Evolutionary conservation across 495 filamentous ascomycete genomes (phyloP).

Genomic region (Physcia stellaris): DNA sequence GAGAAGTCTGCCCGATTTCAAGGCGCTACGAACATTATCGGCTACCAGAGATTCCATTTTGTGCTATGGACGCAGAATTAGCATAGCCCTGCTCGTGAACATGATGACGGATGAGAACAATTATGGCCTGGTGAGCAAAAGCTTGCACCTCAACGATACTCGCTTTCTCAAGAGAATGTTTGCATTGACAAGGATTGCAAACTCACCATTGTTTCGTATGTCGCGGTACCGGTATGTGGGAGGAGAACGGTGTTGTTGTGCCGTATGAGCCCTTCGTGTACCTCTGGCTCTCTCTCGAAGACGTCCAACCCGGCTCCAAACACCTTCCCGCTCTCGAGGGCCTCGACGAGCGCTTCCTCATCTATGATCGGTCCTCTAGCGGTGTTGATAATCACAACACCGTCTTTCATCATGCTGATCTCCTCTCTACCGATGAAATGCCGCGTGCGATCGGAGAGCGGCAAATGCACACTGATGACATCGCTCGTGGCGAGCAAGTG

Average conservation of each 20-base stretch:
- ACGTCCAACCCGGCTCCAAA: constrained; percentile 65
- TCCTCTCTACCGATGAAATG: constrained; percentile 49
- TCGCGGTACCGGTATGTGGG: constrained; percentile 69
- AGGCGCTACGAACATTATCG: constrained; percentile 48
- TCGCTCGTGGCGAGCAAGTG: constrained; percentile 49
- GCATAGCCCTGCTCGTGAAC: not conserved
- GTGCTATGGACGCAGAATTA: constrained; percentile 23
- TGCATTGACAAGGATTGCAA: constrained; percentile 10
- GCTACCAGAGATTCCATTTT: constrained; percentile 70
- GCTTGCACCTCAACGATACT: too few relatives aligned
- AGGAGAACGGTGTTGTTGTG: constrained; percentile 60
- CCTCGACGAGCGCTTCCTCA: constrained; percentile 51
- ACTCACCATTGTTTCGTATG: constrained; percentile 32
- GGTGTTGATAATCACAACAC: constrained; percentile 53
- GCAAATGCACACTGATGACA: constrained; percentile 64
- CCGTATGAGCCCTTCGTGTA: constrained; percentile 56
- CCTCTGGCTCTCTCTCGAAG: constrained; percentile 54
- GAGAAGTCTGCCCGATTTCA: constrained; percentile 49
- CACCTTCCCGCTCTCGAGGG: constrained; percentile 51
- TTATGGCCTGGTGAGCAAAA: not conserved
- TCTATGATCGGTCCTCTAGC: constrained; percentile 65
- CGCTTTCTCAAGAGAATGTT: not conserved
- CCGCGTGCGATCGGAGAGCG: constrained; percentile 54
- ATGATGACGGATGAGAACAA: not conserved
- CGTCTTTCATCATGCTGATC: constrained; percentile 52